Evolutionary conservation across 176 grass and related monocot genomes (phyloP).

Genomic region (Eragrostis curvula): DNA sequence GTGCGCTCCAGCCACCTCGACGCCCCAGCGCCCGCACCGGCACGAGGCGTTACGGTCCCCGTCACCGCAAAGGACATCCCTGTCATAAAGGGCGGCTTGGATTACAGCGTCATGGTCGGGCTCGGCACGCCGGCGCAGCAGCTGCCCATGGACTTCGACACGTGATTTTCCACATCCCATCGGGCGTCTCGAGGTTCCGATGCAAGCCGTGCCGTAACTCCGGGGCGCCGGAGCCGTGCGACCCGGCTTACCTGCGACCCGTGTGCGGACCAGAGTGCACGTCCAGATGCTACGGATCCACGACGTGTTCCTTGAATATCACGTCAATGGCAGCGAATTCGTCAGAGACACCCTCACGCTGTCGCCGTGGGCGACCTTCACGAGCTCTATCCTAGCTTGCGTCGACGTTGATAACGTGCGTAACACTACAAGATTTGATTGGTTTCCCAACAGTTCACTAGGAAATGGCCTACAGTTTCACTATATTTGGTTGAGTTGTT

Average conservation of each 20-base stretch:
- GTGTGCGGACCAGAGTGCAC: background rate
- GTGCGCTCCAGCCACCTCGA: too few relatives aligned
- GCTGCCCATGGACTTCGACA: conserved; percentile 1
- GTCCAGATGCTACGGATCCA: background rate
- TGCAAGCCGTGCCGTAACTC: background rate
- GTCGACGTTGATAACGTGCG: background rate
- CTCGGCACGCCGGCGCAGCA: conserved; percentile 9
- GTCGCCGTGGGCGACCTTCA: background rate
- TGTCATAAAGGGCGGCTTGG: background rate
- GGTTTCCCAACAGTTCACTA: too few relatives aligned
- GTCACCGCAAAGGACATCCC: background rate
- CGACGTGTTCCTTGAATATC: background rate
- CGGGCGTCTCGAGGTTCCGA: background rate
- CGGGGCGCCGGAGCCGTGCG: background rate
- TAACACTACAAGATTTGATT: too few relatives aligned
- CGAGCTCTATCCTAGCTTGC: background rate
- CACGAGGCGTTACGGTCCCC: background rate
- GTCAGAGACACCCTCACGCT: background rate
- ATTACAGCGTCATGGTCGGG: background rate
- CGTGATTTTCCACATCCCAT: background rate
- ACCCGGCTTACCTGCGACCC: background rate
- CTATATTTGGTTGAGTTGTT: too few relatives aligned
- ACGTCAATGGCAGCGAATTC: background rate
- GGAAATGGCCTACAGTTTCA: too few relatives aligned
- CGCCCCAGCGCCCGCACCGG: background rate